Evolutionary conservation across 306 rosid species (phyloP), one percentile per base, ranked within the genome.

Genomic region (Mimosa bimucronata): DNA sequence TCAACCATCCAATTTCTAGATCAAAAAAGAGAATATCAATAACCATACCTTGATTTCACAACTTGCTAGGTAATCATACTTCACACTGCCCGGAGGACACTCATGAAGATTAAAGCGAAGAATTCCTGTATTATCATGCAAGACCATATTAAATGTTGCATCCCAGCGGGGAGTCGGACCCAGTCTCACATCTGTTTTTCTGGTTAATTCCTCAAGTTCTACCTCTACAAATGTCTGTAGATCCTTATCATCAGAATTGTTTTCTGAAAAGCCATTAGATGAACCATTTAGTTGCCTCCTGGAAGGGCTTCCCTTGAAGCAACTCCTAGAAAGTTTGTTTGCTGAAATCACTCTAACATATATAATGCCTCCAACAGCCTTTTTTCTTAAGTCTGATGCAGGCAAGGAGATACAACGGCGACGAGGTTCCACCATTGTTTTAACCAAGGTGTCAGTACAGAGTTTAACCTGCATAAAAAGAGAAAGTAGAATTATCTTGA

Each of bases 381-480:
- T 88, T 83, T 90, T 96, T 82, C 89, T 85, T 26, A 93, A 85
- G 75, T 88, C 94, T 66, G 84, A 87, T 0, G 97, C 90, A 78
- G 98, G 98, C 88, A 96, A 85, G 71, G 98, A 77, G 82, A 85
- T 86, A 85, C 99, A 96, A 9, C 93, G 96, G 7, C 98, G 93
- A 37, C 90, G 94, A 88, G 99, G 98, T 84, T 96, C 99, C 80
- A 96, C 99, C 99, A 93, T 96, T 15, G 97, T 96, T 83, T 90
- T 96, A 41, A 82, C 89, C 82, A 96, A 72, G 44, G 95, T 88
- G 53, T 96, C 99, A 9, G 89, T 85, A 34, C 89, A 88, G 81
- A 90, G 79, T 82, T 93, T 96, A 87, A 86, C 97, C 99, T 96
- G 80, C 75, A 85, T 40, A 80, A 71, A 58, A 75, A 57, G 44